Conservation (phyloP, 495 filamentous ascomycete genomes). For the Neurospora sp. region DNA sequence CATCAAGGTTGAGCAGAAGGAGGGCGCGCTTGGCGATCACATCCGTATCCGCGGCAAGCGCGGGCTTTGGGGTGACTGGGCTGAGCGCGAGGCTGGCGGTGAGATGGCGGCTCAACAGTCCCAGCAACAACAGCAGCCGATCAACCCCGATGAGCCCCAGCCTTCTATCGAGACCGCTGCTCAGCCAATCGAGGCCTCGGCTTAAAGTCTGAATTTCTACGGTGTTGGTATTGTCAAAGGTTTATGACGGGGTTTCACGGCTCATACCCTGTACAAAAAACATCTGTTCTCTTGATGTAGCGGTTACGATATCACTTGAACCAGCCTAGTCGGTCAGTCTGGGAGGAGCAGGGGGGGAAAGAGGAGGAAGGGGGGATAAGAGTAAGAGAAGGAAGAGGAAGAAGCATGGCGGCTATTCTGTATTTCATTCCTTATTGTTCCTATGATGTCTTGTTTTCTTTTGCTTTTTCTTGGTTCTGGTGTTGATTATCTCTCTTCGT, state of each 20-base stretch:
- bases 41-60: constrained; percentile 80
- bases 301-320: neutral
- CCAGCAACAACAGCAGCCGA: constrained; percentile 21
- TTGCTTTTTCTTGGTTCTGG: neutral
- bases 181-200: neutral
- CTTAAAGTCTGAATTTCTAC: neutral
- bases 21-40: constrained; percentile 58
- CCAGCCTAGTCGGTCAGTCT: neutral
- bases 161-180: constrained; percentile 25
- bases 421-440: neutral
- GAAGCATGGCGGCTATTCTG: neutral
- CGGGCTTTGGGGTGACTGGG: constrained; percentile 92
- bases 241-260: neutral
- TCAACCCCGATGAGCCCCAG: constrained; percentile 11
- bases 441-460: neutral
- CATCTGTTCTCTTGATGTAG: neutral
- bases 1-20: constrained; percentile 89
- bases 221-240: neutral
- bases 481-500: constrained; percentile 3
- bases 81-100: constrained; percentile 67
- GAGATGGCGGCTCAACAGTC: constrained; percentile 37
- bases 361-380: neutral
- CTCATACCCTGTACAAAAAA: neutral
- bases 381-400: neutral
- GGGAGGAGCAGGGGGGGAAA: neutral